Evolutionary conservation across 257 asterid species (phyloP), one percentile per base, ranked within the genome.

Genomic region (Oldenlandia corymbosa): DNA sequence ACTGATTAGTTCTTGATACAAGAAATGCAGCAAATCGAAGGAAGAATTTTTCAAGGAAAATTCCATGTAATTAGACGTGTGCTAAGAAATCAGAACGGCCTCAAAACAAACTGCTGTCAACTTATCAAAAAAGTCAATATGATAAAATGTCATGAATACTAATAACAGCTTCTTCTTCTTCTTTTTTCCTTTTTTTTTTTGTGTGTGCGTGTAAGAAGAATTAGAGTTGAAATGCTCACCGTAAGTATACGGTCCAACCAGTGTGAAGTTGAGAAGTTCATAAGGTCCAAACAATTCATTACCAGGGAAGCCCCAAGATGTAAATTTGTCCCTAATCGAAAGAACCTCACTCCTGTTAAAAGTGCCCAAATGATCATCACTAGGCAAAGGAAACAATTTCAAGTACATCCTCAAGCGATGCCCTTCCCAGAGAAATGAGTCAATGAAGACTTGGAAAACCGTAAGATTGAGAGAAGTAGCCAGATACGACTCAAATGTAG

Each of bases 181-280:
- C n/a, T n/a, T n/a, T n/a, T n/a, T n/a, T n/a, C n/a, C n/a, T n/a
- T n/a, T n/a, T n/a, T n/a, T n/a, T n/a, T n/a, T n/a, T n/a, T n/a
- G n/a, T n/a, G n/a, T n/a, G n/a, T n/a, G n/a, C n/a, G n/a, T n/a
- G n/a, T n/a, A n/a, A n/a, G n/a, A 30, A 2, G 39, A 14, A 6
- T 46, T 11, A n/a, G 45, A 43, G 64, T 49, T 8, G 32, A 52
- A 54, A 48, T 39, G 50, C 77, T 69, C 72, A 80, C 85, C 68
- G 43, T 69, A 61, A 41, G 79, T 69, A 64, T 80, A 80, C 39
- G 81, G 85, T 45, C 85, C 85, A 28, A 71, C 50, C 20, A 77
- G 83, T 58, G 83, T 77, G 76, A 80, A 80, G 69, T 80, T 80
- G 54, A 80, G 83, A 45, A 80, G 81, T 73, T 80, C 85, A 56